Conservation (phyloP, 768 basidiomycete genomes). For the Pleurotus tuber-regium region DNA sequence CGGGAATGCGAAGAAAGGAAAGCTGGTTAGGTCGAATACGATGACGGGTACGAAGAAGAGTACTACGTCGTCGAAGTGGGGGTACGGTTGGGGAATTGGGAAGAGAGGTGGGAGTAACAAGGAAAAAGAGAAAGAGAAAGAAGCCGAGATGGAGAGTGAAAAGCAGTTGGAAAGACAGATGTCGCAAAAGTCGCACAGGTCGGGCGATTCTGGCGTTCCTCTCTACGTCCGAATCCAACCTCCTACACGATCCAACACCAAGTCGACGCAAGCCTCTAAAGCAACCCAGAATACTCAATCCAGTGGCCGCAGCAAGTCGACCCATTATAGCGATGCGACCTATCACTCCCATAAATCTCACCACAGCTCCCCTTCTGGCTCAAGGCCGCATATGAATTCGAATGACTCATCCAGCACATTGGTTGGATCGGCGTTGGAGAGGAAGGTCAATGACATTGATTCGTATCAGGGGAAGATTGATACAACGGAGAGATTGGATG, state of each 20-base stretch:
- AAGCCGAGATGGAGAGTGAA: too few relatives aligned
- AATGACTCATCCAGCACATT: conserved; percentile 71
- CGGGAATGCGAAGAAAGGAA: conserved; percentile 35
- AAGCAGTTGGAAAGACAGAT: conserved; percentile 30
- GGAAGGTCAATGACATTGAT: conserved; percentile 66
- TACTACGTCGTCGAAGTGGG: conserved; percentile 46
- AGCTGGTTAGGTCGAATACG: conserved; percentile 48
- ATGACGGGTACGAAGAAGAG: conserved; percentile 60
- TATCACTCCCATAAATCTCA: conserved; percentile 14
- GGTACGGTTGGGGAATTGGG: conserved; percentile 72
- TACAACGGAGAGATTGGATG: conserved; percentile 57
- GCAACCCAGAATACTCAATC: conserved; percentile 22
- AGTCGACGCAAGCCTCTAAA: conserved; percentile 37
- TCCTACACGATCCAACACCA: conserved; percentile 34
- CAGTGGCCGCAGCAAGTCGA: conserved; percentile 15
- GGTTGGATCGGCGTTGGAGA: conserved; percentile 69
- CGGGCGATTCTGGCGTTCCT: conserved; percentile 21
- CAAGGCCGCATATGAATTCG: conserved; percentile 41
- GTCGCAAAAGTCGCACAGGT: conserved; percentile 27
- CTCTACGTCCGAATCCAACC: conserved; percentile 17
- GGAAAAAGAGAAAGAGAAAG: conserved; percentile 33
- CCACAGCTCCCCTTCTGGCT: conserved; percentile 24
- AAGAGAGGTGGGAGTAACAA: conserved; percentile 38
- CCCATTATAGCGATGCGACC: conserved; percentile 15
- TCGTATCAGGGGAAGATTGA: conserved; percentile 51